Conservation (phyloP, 441 rosid species). For the Raphanus hybrid region DNA sequence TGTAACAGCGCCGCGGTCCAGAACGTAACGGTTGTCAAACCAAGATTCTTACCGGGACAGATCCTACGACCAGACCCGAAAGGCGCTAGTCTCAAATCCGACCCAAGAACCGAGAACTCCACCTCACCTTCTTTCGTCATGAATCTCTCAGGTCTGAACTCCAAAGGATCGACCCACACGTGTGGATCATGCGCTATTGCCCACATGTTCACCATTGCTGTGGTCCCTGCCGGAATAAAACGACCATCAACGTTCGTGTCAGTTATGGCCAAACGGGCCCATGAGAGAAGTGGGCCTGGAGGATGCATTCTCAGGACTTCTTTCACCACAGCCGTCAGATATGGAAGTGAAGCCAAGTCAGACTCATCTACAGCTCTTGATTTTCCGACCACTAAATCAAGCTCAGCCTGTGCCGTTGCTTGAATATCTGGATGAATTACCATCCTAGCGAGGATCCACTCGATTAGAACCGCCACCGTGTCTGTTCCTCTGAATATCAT, state of each 20-base stretch:
- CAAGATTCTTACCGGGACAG: conserved; percentile 64
- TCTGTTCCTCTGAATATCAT: no score
- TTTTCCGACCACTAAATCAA: no score
- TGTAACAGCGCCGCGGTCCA: conserved; percentile 59
- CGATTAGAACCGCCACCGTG: no score
- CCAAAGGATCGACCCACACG: conserved; percentile 58
- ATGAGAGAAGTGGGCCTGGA: conserved; percentile 45
- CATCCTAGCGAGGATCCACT: no score
- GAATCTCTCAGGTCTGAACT: conserved; percentile 58
- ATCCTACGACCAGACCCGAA: conserved; percentile 65
- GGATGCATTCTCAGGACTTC: no score
- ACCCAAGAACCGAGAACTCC: conserved; percentile 62
- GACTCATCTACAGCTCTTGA: no score
- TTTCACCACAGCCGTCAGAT: no score
- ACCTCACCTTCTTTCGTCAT: conserved; percentile 42
- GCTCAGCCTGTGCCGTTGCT: no score
- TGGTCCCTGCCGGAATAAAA: conserved; percentile 61
- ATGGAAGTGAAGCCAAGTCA: no score
- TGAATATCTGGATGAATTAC: no score
- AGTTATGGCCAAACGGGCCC: conserved; percentile 63
- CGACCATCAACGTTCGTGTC: conserved; percentile 59
- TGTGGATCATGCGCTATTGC: conserved; percentile 64
- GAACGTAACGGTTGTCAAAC: conserved; percentile 50
- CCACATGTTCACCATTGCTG: conserved; percentile 77
- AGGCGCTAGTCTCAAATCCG: conserved; percentile 66